Conservation (phyloP, 106 monocot species). For the Vanilla planifolia region DNA sequence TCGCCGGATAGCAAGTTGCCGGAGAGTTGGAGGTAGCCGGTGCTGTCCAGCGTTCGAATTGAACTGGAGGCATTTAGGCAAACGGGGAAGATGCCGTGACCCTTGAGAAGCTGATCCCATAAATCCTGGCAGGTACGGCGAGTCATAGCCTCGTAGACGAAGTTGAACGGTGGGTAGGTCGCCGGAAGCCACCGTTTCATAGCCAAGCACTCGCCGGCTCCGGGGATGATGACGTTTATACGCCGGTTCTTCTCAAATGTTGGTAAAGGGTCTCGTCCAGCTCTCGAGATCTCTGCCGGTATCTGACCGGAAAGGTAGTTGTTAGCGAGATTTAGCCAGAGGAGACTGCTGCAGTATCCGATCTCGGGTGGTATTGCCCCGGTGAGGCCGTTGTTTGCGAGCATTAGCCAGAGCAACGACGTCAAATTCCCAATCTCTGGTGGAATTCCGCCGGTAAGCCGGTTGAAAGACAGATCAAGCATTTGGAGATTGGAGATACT, state of each 20-base stretch:
- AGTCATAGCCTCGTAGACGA: constrained; percentile 57
- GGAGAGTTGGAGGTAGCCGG: constrained; percentile 68
- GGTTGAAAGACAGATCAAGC: constrained; percentile 71
- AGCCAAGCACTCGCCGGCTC: constrained; percentile 65
- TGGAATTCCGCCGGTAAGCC: constrained; percentile 55
- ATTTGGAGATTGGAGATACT: constrained; percentile 37
- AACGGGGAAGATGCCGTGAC: constrained; percentile 43
- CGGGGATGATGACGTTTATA: background rate
- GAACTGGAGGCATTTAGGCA: constrained; percentile 42
- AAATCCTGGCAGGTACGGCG: constrained; percentile 41
- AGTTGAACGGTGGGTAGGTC: constrained; percentile 74
- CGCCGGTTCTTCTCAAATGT: constrained; percentile 55
- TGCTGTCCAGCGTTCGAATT: constrained; percentile 23
- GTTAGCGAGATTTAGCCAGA: constrained; percentile 78
- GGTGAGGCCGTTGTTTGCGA: constrained; percentile 48
- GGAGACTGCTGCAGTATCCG: constrained; percentile 65
- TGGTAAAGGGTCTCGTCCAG: constrained; percentile 43
- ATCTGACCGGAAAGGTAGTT: constrained; percentile 52
- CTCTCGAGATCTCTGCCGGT: constrained; percentile 43
- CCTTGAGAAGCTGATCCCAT: constrained; percentile 51
- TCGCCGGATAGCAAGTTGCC: constrained; percentile 55
- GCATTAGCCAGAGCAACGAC: constrained; percentile 73
- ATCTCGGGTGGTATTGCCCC: constrained; percentile 78
- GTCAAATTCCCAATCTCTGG: constrained; percentile 51
- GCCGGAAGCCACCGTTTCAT: constrained; percentile 75